A percentile compares a stretch with the other conserved stretches of the same genome.
Conservation (phyloP, 441 rosid genomes). For the Euphorbia corollata region DNA sequence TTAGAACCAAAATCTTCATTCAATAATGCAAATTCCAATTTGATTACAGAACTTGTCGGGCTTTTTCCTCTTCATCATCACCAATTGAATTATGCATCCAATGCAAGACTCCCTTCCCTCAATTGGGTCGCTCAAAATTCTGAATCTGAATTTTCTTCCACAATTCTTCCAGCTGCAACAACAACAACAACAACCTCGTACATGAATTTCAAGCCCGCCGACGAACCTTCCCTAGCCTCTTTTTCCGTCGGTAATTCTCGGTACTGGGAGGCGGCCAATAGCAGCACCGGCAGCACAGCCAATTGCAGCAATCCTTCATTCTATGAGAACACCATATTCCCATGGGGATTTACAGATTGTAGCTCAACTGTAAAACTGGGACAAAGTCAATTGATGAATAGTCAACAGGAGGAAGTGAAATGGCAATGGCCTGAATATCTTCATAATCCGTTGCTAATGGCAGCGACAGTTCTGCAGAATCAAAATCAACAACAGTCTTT, state of each 20-base stretch:
- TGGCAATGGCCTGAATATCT: slow-evolving; percentile 42
- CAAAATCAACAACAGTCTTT: slow-evolving; percentile 40
- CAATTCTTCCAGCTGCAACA: slow-evolving; percentile 30
- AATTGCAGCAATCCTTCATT: slow-evolving; percentile 31
- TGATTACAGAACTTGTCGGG: slow-evolving; percentile 30
- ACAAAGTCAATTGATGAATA: slow-evolving; percentile 29
- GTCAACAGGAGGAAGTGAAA: slow-evolving; percentile 33
- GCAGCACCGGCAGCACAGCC: slow-evolving; percentile 31
- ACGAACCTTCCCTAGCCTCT: slow-evolving; percentile 24
- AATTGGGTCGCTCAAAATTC: slow-evolving; percentile 41
- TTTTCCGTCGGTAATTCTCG: slow-evolving; percentile 29
- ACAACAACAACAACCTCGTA: slow-evolving; percentile 29
- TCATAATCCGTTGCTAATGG: slow-evolving; percentile 37
- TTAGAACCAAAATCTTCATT: slow-evolving; percentile 25
- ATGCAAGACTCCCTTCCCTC: slow-evolving; percentile 26
- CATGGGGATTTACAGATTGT: slow-evolving; percentile 52
- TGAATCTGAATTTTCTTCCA: slow-evolving; percentile 33
- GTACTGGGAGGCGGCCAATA: slow-evolving; percentile 38
- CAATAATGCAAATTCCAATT: slow-evolving; percentile 16
- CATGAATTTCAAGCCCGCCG: slow-evolving; percentile 31
- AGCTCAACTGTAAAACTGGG: slow-evolving; percentile 39
- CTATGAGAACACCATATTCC: slow-evolving; percentile 34
- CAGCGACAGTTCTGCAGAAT: slow-evolving; percentile 37
- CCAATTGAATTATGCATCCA: slow-evolving; percentile 36
- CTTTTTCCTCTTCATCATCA: slow-evolving; percentile 43